phyloP scores from a whole-genome alignment of 441 rosid genomes.

The Aleurites moluccanus region DNA sequence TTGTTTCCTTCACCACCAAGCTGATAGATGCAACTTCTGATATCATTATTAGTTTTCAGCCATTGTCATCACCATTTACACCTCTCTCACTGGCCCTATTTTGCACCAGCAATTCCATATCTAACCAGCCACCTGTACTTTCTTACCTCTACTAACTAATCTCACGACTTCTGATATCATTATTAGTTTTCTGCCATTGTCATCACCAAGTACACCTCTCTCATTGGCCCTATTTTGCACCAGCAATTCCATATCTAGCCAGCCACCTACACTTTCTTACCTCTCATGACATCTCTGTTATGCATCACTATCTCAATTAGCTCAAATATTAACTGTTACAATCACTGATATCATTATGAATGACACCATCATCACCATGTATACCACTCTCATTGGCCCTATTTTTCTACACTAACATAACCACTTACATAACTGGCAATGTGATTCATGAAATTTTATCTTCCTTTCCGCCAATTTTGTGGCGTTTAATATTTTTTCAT shows the following conservation, averaged over 20 bases:
- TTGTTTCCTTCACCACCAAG: not conserved
- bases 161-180: not conserved
- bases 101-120: not conserved
- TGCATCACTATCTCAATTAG: not conserved
- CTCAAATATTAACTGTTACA: not conserved
- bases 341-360: not conserved
- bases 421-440: not conserved
- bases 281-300: not conserved
- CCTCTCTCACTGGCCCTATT: not conserved
- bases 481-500: not conserved
- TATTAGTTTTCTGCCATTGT: not conserved
- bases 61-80: not conserved
- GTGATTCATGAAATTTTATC: too few species aligned
- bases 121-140: not conserved
- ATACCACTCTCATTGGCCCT: too few species aligned
- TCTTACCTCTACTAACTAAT: not conserved
- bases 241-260: not conserved
- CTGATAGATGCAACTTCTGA: not conserved
- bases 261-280: not conserved
- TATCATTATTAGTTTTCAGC: not conserved
- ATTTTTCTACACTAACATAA: not conserved
- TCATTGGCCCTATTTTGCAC: conserved; percentile 1
- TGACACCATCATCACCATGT: too few species aligned
- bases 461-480: not conserved
- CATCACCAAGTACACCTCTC: not conserved